Evolutionary conservation across 1,284 basidiomycete genomes (phyloP), one percentile per base, ranked within the genome.

Genomic region (Hymenochaete sp.): DNA sequence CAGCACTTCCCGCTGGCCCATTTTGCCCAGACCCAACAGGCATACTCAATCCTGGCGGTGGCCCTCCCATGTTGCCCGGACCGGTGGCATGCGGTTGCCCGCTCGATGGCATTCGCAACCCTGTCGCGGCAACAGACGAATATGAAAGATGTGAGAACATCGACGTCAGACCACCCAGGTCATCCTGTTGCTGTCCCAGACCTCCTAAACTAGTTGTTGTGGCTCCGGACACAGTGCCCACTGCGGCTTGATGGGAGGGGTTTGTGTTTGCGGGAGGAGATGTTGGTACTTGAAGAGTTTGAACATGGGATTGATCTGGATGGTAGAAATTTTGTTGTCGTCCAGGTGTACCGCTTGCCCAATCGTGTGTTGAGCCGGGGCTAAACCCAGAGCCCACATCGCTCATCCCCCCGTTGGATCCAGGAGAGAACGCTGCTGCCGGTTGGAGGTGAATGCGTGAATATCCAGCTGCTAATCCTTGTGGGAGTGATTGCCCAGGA

Each of bases 401-500:
- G n/a, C 18, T 4, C 3, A 9, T 22, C 21, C 14, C 9, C 11
- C 56, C 65, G 60, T 63, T 26, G 16, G 45, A 47, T 10, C 45
- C 39, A 1, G 45, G 45, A 29, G 60, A 56, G 48, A 65, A 61
- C 14, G 62, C 55, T 41, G 57, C 57, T 2, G 65, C 59, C 0
- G 78, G 81, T 18, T 79, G 62, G 1, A 87, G 79, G 55, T 92
- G 88, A 50, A 92, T 81, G 37, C 88, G 71, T 36, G 85, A 89
- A 59, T 88, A 81, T 2, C 89, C 89, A 0, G 88, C 88, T 0
- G 88, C 88, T 19, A 92, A 69, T 28, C 88, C 88, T 52, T 91
- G 87, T 1, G 89, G 88, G n/a, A 91, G 68, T 62, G 79, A 83
- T 61, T 90, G 87, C 0, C 87, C 87, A 0, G 88, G 87, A 1